phyloP scores from a whole-genome alignment of 495 filamentous ascomycete genomes.

The Penicillium waksmanii region DNA sequence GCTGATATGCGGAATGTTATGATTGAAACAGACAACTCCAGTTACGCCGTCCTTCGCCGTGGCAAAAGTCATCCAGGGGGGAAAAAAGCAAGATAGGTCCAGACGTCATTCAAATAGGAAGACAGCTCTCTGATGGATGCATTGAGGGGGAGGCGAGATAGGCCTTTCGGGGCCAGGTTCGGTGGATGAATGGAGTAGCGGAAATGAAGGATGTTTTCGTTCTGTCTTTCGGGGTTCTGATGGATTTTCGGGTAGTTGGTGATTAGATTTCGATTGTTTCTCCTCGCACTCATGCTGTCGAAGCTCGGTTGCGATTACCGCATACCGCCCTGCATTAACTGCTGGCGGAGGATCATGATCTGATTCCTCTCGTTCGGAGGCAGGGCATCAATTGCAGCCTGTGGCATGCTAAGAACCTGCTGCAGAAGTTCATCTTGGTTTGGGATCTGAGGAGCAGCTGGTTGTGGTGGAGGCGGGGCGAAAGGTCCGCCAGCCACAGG shows the following conservation, averaged over 20 bases:
- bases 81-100: conserved; percentile 1
- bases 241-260: not conserved
- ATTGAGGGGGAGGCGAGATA: not conserved
- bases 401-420: conserved; percentile 75
- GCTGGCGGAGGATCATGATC: conserved; percentile 69
- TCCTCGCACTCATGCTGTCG: not conserved
- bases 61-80: conserved; percentile 5
- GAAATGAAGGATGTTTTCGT: not conserved
- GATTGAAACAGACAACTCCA: conserved; percentile 9
- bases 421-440: conserved; percentile 70
- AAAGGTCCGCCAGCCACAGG: conserved; percentile 63
- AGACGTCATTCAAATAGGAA: not conserved
- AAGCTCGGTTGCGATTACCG: conserved; percentile 28
- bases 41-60: conserved; percentile 20
- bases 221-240: not conserved
- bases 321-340: conserved; percentile 53
- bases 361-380: conserved; percentile 74
- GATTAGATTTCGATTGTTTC: not conserved
- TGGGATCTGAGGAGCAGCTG: conserved; percentile 48
- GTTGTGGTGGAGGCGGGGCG: conserved; percentile 47
- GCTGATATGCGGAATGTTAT: conserved; percentile 10
- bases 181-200: too few relatives aligned
- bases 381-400: conserved; percentile 73
- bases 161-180: too few relatives aligned
- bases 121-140: not conserved